phyloP scores from a whole-genome alignment of 23 red algal genomes.

The Gracilaria gracilis region DNA sequence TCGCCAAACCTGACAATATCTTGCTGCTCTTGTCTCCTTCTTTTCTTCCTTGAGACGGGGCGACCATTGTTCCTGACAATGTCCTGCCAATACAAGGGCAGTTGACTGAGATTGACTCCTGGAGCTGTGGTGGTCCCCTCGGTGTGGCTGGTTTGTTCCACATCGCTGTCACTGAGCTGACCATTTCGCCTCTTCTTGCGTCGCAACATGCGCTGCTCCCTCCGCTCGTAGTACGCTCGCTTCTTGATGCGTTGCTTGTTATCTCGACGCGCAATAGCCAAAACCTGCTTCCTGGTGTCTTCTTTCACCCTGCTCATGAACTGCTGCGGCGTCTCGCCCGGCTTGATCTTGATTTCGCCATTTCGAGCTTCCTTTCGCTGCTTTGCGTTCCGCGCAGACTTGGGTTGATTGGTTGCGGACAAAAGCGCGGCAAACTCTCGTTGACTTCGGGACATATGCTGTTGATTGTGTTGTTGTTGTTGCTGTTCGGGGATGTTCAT shows the following conservation, averaged over 20 bases:
- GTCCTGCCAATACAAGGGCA: constrained; percentile 69
- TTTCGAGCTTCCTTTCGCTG: neutral
- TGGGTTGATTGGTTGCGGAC: neutral
- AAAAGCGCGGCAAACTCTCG: neutral
- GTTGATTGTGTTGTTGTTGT: neutral
- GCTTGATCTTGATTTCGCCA: neutral
- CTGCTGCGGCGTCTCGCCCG: constrained; percentile 31
- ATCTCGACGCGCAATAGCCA: constrained; percentile 14
- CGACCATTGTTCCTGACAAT: constrained; percentile 66
- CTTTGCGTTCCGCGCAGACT: neutral
- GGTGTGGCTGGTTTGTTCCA: constrained; percentile 3
- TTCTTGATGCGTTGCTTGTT: constrained; percentile 60
- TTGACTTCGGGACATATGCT: neutral
- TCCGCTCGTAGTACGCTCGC: constrained; percentile 42
- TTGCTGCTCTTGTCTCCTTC: constrained; percentile 5
- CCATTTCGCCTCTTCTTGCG: constrained; percentile 33
- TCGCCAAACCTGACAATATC: constrained; percentile 63
- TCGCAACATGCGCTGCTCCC: constrained; percentile 25
- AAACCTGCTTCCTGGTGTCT: constrained; percentile 12
- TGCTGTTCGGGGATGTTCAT: neutral
- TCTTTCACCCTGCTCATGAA: constrained; percentile 13
- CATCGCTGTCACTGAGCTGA: constrained; percentile 28
- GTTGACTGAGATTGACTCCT: constrained; percentile 34
- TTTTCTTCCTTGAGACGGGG: constrained; percentile 48
- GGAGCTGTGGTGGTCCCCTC: neutral